Conservation (phyloP, 176 grass and related monocot species). For the Aegilops tauschii region DNA sequence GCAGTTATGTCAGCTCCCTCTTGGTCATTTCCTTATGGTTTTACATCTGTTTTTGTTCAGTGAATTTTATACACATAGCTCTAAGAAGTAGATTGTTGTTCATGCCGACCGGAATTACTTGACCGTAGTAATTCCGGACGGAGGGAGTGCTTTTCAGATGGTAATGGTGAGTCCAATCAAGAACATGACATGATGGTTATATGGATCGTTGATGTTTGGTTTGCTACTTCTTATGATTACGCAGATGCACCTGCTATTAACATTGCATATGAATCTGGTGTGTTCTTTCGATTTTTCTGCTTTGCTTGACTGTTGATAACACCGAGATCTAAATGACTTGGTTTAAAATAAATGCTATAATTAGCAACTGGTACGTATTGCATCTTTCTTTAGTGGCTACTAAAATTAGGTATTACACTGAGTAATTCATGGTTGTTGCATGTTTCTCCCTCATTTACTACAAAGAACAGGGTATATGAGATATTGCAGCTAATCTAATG, state of each 20-base stretch:
- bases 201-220: neutral
- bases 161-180: neutral
- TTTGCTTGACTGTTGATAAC: no score
- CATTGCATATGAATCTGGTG: neutral
- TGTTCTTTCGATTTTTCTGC: neutral
- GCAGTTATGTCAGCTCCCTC: conserved; percentile 35
- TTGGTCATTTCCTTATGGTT: neutral
- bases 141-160: neutral
- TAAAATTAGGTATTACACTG: neutral
- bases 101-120: neutral
- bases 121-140: no score
- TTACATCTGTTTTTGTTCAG: neutral
- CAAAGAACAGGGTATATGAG: neutral
- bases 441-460: neutral
- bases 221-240: neutral
- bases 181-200: neutral
- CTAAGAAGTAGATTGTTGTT: neutral
- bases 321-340: no score
- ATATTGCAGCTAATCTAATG: neutral
- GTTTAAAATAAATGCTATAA: no score
- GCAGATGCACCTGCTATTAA: neutral
- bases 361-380: neutral
- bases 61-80: neutral
- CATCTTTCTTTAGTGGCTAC: conserved; percentile 10
- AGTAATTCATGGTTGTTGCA: conserved; percentile 1